Evolutionary conservation across 2,329 filamentous ascomycete species (phyloP).

Genomic region (Diplodia sapinea): DNA sequence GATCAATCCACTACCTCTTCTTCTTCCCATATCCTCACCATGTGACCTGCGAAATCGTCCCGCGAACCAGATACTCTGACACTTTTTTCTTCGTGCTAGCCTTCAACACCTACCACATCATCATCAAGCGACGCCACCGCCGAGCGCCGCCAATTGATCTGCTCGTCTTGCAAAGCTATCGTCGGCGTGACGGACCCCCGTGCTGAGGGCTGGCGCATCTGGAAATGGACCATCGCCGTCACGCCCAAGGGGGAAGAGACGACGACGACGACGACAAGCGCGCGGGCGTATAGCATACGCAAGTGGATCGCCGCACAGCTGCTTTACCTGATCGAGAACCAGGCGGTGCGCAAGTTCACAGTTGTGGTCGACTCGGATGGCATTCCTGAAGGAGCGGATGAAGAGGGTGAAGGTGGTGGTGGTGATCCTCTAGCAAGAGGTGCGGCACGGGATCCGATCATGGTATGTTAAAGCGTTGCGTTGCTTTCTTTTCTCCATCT

Average conservation of each 20-base stretch:
- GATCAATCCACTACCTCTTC: background rate
- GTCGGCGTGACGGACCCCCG: slow-evolving; percentile 51
- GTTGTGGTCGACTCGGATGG: background rate
- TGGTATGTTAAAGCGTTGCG: background rate
- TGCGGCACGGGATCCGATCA: slow-evolving; percentile 20
- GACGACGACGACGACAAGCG: slow-evolving; percentile 2
- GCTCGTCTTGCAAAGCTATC: slow-evolving; percentile 47
- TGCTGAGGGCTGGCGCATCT: slow-evolving; percentile 56
- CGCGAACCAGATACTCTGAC: slow-evolving; percentile 6
- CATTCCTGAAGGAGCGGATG: background rate
- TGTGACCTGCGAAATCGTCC: background rate
- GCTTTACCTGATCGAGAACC: slow-evolving; percentile 61
- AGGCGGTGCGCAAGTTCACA: slow-evolving; percentile 61
- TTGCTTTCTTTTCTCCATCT: background rate
- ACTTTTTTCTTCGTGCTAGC: slow-evolving; percentile 1
- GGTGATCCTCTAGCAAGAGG: too few relatives aligned
- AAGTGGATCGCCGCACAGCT: slow-evolving; percentile 63
- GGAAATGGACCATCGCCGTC: slow-evolving; percentile 55
- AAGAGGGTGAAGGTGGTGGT: background rate
- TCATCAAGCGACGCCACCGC: background rate
- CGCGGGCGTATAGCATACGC: slow-evolving; percentile 37
- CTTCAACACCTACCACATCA: background rate
- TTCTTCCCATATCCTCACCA: background rate
- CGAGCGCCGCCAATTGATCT: slow-evolving; percentile 38
- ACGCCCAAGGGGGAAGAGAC: slow-evolving; percentile 24